Percentiles rank a stretch among this genome's conserved stretches.
Evolutionary conservation across 2,329 filamentous ascomycete genomes (phyloP).

Genomic region (Sporothrix luriei): DNA sequence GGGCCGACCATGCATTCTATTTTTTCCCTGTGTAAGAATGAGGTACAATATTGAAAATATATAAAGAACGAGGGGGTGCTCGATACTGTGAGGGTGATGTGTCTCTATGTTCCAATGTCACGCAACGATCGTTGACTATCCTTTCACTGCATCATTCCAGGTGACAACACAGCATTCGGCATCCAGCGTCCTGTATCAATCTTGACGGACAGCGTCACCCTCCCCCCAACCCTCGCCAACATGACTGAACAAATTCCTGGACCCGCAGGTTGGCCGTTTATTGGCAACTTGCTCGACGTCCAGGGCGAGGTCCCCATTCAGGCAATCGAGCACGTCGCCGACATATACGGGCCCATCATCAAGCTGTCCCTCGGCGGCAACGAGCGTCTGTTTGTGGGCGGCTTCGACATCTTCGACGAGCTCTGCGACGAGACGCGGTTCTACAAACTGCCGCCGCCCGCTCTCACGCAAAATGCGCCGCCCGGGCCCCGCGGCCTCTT

Average conservation of each 20-base stretch:
- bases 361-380: slow-evolving; percentile 29
- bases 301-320: slow-evolving; percentile 34
- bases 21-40: neutral
- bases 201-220: too few relatives aligned
- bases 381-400: slow-evolving; percentile 31
- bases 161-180: neutral
- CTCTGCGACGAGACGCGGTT: slow-evolving; percentile 37
- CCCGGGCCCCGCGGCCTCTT: slow-evolving; percentile 34
- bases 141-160: too few relatives aligned
- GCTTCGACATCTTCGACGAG: slow-evolving; percentile 36
- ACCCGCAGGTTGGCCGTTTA: slow-evolving; percentile 34
- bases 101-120: neutral
- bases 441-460: slow-evolving; percentile 34
- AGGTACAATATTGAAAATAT: neutral
- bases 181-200: neutral
- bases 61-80: neutral
- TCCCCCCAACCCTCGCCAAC: too few relatives aligned
- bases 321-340: slow-evolving; percentile 30
- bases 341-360: slow-evolving; percentile 35
- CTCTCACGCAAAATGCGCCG: slow-evolving; percentile 19
- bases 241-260: slow-evolving; percentile 40
- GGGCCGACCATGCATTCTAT: neutral
- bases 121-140: too few relatives aligned
- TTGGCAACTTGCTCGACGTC: slow-evolving; percentile 37
- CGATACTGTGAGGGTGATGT: neutral